phyloP scores from a whole-genome alignment of 768 basidiomycete genomes.

The Megacollybia marginata region DNA sequence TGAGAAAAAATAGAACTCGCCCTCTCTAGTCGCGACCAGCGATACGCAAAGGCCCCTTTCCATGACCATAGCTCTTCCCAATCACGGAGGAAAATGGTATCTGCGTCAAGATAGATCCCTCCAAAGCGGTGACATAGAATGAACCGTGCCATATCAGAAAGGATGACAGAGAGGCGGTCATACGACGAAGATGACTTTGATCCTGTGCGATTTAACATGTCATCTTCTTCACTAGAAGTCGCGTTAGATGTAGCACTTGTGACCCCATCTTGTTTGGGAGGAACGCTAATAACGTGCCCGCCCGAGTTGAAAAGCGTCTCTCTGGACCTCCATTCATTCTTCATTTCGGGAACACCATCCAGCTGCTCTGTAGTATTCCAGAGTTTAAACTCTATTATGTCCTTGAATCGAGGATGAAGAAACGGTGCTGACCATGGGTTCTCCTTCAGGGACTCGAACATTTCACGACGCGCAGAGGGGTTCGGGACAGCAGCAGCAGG shows the following conservation, averaged over 20 bases:
- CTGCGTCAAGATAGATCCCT: constrained; percentile 94
- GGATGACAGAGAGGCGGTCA: constrained; percentile 66
- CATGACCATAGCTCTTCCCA: constrained; percentile 99
- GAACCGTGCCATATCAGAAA: constrained; percentile 91
- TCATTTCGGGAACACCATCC: constrained; percentile 84
- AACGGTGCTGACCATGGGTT: constrained; percentile 97
- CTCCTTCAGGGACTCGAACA: constrained; percentile 72
- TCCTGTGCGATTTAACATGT: constrained; percentile 65
- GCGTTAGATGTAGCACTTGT: constrained; percentile 11
- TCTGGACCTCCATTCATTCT: constrained; percentile 81
- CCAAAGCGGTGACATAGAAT: constrained; percentile 96
- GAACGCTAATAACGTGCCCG: constrained; percentile 66
- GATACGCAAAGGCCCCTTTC: constrained; percentile 93
- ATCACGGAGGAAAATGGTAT: constrained; percentile 91
- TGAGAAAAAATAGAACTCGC: neutral
- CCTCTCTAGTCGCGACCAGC: constrained; percentile 84
- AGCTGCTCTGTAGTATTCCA: constrained; percentile 99
- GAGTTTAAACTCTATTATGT: constrained; percentile 89
- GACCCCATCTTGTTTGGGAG: constrained; percentile 23
- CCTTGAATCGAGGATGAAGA: constrained; percentile 86
- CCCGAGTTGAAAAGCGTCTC: constrained; percentile 84
- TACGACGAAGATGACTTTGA: constrained; percentile 66
- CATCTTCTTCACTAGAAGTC: constrained; percentile 27
- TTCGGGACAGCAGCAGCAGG: constrained; percentile 88
- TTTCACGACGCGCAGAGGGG: constrained; percentile 69